Conservation (phyloP, 495 filamentous ascomycete genomes). For the Podospora conica region DNA sequence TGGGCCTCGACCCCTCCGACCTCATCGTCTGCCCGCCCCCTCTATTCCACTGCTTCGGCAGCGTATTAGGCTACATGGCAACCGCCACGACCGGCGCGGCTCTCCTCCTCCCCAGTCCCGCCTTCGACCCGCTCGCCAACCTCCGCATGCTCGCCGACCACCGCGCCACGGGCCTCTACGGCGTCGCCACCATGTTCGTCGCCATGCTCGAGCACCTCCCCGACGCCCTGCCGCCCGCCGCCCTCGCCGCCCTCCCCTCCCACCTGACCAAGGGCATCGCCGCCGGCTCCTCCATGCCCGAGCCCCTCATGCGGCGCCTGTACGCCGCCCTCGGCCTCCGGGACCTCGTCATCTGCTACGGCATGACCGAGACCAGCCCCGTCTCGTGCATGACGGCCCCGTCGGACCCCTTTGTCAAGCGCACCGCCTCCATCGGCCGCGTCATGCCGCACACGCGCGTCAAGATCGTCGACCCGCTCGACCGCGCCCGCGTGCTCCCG, state of each 20-base stretch:
- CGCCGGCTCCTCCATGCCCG: slow-evolving; percentile 79
- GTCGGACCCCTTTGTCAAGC: slow-evolving; percentile 69
- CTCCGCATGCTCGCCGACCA: slow-evolving; percentile 68
- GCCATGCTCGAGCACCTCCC: slow-evolving; percentile 70
- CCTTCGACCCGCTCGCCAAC: slow-evolving; percentile 73
- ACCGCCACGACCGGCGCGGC: slow-evolving; percentile 79
- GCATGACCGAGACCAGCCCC: slow-evolving; percentile 97
- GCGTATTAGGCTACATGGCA: slow-evolving; percentile 88
- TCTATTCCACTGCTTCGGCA: slow-evolving; percentile 80
- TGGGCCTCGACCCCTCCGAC: slow-evolving; percentile 56
- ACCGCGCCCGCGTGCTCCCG: slow-evolving; percentile 53
- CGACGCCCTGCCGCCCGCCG: slow-evolving; percentile 8
- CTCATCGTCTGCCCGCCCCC: slow-evolving; percentile 64
- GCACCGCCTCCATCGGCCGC: slow-evolving; percentile 69
- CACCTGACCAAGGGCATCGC: slow-evolving; percentile 82
- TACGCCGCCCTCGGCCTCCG: slow-evolving; percentile 70
- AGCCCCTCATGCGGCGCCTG: slow-evolving; percentile 75
- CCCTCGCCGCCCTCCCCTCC: slow-evolving; percentile 51
- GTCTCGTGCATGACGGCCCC: slow-evolving; percentile 87
- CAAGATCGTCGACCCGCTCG: slow-evolving; percentile 68
- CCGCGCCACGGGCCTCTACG: slow-evolving; percentile 77
- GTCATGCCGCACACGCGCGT: slow-evolving; percentile 69
- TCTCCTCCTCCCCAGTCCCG: slow-evolving; percentile 82
- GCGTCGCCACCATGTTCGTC: slow-evolving; percentile 94
- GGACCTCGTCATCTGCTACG: slow-evolving; percentile 92